Evolutionary conservation across 805 yeast species (phyloP), one percentile per base, ranked within the genome.

Genomic region (Alloascoidea hylecoeti): DNA sequence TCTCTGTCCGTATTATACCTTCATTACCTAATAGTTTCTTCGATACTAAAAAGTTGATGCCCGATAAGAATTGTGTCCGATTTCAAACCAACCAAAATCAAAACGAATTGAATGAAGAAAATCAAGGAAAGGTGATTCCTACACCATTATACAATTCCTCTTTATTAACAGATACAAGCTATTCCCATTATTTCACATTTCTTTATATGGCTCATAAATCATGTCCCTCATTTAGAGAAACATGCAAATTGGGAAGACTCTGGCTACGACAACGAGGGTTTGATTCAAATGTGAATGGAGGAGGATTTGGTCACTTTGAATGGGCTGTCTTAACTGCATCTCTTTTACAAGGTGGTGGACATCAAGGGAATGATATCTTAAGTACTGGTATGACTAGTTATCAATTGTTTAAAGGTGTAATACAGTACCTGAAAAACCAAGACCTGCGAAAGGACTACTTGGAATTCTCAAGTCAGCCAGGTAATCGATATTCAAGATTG

Each of bases 281-380:
- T 41, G 66, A 72, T 6, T 74, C 94, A 0, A 57, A 70, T 13
- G 52, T 78, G 19, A 63, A 70, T 14, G 64, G 70, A 34, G 82
- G 83, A 19, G 97, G 97, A 0, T 89, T 92, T 56, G 97, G 97
- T 9, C 82, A 79, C 48, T 85, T 85, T 54, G 97, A 92, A 59
- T 86, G 86, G 55, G 78, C 86, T 18, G 60, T 79, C 30, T 56
- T 89, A 37, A 73, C 85, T 76, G 78, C 94, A 33, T 80, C 86
- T 1, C 60, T 92, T 39, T 61, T 92, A 34, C 75, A 77, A 43
- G 96, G 96, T 48, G 62, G 63, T 4, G 94, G 94, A 47, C 56
- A 61, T 4, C 67, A 65, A 46, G 92, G 94, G 12, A 79, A 78
- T 49, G 80, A 76, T 49, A 77, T 85, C 16, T 63, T 92, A 39